phyloP scores from a whole-genome alignment of 768 basidiomycete species.

The Fomitopsis pulvina region DNA sequence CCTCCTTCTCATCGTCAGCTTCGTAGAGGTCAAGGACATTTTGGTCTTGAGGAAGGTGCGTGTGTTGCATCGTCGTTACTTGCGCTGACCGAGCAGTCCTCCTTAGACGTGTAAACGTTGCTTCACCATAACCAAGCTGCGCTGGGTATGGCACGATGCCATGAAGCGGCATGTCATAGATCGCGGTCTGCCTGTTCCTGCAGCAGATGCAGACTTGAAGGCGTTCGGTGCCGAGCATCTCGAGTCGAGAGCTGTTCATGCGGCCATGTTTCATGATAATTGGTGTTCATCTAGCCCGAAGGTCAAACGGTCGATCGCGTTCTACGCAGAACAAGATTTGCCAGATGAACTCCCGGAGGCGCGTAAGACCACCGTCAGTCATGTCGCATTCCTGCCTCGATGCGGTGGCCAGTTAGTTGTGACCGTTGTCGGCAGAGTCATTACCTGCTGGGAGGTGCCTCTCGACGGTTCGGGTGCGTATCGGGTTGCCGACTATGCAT shows the following conservation, averaged over 20 bases:
- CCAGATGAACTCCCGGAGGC: constrained; percentile 5
- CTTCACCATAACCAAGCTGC: constrained; percentile 24
- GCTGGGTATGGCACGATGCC: constrained; percentile 32
- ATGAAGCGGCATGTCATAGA: constrained; percentile 27
- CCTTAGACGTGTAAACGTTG: constrained; percentile 25
- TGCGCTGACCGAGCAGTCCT: neutral
- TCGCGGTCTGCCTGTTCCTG: constrained; percentile 27
- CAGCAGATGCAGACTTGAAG: constrained; percentile 21
- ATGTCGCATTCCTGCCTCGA: constrained; percentile 25
- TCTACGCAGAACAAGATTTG: constrained; percentile 12
- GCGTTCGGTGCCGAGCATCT: constrained; percentile 25
- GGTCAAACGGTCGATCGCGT: constrained; percentile 17
- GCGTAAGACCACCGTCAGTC: constrained; percentile 15
- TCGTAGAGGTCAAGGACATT: constrained; percentile 26
- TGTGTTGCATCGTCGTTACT: neutral
- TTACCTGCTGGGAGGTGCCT: constrained; percentile 31
- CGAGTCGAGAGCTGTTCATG: constrained; percentile 28
- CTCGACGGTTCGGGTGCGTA: constrained; percentile 27
- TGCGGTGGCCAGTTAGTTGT: constrained; percentile 26
- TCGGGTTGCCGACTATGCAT: constrained; percentile 23
- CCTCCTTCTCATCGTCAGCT: constrained; percentile 26
- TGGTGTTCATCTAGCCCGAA: constrained; percentile 25
- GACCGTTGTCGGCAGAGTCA: constrained; percentile 19
- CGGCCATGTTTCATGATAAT: constrained; percentile 28
- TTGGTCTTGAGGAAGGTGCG: constrained; percentile 26